A percentile compares a stretch with the other conserved stretches of the same genome.
phyloP scores from a whole-genome alignment of 148 eudicot species.

The Selenicereus undatus region DNA sequence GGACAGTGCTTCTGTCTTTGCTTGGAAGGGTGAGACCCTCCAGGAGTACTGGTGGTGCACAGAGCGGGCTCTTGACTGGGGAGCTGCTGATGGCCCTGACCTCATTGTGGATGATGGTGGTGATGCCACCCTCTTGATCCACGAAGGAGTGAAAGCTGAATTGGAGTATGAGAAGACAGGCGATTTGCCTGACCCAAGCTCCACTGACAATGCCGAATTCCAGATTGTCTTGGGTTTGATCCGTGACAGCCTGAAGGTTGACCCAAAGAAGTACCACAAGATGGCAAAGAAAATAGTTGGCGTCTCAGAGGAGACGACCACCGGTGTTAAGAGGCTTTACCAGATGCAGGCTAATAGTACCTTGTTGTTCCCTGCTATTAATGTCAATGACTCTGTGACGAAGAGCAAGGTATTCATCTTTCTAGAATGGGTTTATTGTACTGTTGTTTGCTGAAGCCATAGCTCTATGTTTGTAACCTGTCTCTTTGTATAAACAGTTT shows the following conservation, averaged over 20 bases:
- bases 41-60: slow-evolving; percentile 99
- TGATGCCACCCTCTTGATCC: slow-evolving; percentile 83
- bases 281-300: slow-evolving; percentile 88
- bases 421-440: not conserved
- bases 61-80: slow-evolving; percentile 97
- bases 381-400: slow-evolving; percentile 96
- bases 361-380: slow-evolving; percentile 91
- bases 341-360: slow-evolving; percentile 84
- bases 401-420: slow-evolving; percentile 80
- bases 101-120: slow-evolving; percentile 96
- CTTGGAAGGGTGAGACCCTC: slow-evolving; percentile 98
- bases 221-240: slow-evolving; percentile 78
- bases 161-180: slow-evolving; percentile 67
- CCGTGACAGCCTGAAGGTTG: slow-evolving; percentile 65
- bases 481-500: slow-evolving; percentile 45
- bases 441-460: not conserved
- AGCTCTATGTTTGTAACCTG: slow-evolving; percentile 6
- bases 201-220: slow-evolving; percentile 80
- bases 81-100: slow-evolving; percentile 87
- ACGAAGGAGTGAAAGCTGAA: slow-evolving; percentile 98
- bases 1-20: slow-evolving; percentile 91
- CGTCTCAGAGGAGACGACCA: slow-evolving; percentile 97
- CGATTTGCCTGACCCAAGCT: slow-evolving; percentile 63
- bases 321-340: slow-evolving; percentile 98
- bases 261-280: slow-evolving; percentile 76